phyloP scores from a whole-genome alignment of 2,329 filamentous ascomycete genomes.

The Trichoderma endophyticum region DNA sequence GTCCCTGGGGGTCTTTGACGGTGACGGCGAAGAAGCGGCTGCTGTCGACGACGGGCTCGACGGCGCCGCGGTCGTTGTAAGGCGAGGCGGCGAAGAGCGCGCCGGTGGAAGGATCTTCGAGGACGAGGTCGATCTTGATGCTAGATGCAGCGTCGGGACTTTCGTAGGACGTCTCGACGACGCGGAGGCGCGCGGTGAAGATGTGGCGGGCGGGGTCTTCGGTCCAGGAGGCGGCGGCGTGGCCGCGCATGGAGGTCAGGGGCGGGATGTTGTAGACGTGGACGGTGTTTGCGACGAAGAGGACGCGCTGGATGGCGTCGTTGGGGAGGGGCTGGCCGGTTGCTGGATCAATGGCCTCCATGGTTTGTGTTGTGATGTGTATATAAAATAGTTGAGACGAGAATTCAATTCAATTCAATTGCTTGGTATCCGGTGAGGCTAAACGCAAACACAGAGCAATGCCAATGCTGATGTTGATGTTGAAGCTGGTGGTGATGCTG shows the following conservation, averaged over 20 bases:
- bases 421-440: not conserved
- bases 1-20: constrained; percentile 70
- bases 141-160: constrained; percentile 38
- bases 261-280: constrained; percentile 89
- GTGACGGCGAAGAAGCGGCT: constrained; percentile 81
- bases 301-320: constrained; percentile 79
- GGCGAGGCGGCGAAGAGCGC: constrained; percentile 82
- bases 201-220: constrained; percentile 68
- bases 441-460: too few species aligned
- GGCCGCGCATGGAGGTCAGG: constrained; percentile 71
- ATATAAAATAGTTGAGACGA: not conserved
- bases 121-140: constrained; percentile 70
- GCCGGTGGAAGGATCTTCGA: constrained; percentile 71
- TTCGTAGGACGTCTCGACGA: constrained; percentile 69
- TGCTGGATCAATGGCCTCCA: constrained; percentile 67
- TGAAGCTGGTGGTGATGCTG: not conserved
- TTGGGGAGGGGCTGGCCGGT: constrained; percentile 65
- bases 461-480: not conserved
- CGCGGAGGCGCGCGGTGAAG: constrained; percentile 77
- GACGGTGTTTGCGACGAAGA: constrained; percentile 70
- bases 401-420: not conserved
- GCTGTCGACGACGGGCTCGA: constrained; percentile 77
- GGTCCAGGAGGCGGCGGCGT: constrained; percentile 77
- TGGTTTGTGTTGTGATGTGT: constrained; percentile 29
- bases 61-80: constrained; percentile 62